Evolutionary conservation across 139 green algal species (phyloP), one percentile per base, ranked within the genome.

Genomic region (Chlorella sp.): DNA sequence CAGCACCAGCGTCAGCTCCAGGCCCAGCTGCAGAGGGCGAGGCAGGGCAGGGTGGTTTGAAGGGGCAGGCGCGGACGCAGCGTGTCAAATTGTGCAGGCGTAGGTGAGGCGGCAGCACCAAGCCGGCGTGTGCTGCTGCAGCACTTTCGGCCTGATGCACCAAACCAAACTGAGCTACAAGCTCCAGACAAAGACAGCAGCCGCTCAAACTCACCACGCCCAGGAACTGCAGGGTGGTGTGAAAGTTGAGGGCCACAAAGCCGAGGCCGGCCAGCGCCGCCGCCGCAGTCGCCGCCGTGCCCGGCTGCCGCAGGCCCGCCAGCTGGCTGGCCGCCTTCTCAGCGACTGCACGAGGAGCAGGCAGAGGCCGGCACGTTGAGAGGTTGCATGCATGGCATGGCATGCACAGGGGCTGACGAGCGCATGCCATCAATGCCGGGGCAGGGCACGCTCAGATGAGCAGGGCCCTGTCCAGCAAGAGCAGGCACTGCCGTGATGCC

Each of bases 171-270:
- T n/a, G n/a, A n/a, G n/a, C n/a, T n/a, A n/a, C n/a, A n/a, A n/a
- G n/a, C n/a, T n/a, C n/a, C n/a, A n/a, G 38, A 41, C 19, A 16
- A 9, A 2, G 65, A 28, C 73, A 56, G 40, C 44, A 64, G 43
- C 43, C 43, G 44, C 73, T 11, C 24, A 9, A 77, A 43, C 76
- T 70, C 76, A 82, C 69, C 67, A 93, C 88, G 24, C 90, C 90
- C 16, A 93, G n/a, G 41, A 85, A 92, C 70, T 87, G 65, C 36
- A 93, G 79, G 14, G 87, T 77, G 24, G 76, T 72, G 85, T 93
- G 90, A 54, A 81, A 87, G 85, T 93, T 91, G 72, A 78, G n/a
- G 24, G 70, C 69, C 24, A 90, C 48, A 43, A 79, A 80, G 43
- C 28, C 67, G 13, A 58, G 48, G 36, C 85, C 56, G 36, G 36